Percentiles rank a stretch among this genome's conserved stretches.
These are phyloP conservation scores for Candida xiaguanensis DNA, from an alignment of 805 yeast genomes.

Conservation along the genomic window DNA sequence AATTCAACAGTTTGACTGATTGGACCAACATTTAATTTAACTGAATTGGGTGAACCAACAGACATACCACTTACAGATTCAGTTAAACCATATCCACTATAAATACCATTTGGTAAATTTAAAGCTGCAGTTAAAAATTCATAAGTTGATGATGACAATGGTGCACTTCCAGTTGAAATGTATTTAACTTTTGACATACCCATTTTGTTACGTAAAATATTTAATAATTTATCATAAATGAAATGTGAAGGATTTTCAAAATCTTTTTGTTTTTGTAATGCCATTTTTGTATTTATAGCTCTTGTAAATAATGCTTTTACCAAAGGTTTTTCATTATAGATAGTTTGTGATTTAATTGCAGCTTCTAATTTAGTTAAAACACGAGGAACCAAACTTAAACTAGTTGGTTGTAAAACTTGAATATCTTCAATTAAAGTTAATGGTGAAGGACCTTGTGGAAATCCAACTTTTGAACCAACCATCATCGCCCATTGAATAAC, in stretches of 20 bases:
- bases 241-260: conserved; percentile 22
- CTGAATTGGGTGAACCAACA: conserved; percentile 30
- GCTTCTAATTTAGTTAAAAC: conserved; percentile 60
- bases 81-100: conserved; percentile 75
- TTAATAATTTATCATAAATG: conserved; percentile 29
- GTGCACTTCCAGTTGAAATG: conserved; percentile 57
- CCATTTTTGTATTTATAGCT: conserved; percentile 27
- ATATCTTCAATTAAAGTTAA: conserved; percentile 58
- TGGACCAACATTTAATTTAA: conserved; percentile 21
- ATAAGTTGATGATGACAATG: conserved; percentile 60
- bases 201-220: conserved; percentile 25
- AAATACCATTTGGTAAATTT: conserved; percentile 45
- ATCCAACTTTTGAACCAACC: conserved; percentile 50
- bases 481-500: conserved; percentile 40
- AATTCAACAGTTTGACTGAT: conserved; percentile 37
- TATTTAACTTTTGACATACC: conserved; percentile 31
- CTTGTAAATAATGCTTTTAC: conserved; percentile 23
- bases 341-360: conserved; percentile 49
- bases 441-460: conserved; percentile 44
- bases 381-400: conserved; percentile 60
- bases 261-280: conserved; percentile 42
- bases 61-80: conserved; percentile 59
- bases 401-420: conserved; percentile 49
- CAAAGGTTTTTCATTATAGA: conserved; percentile 30
- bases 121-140: conserved; percentile 60